Evolutionary conservation across 1,284 basidiomycete genomes (phyloP).

Genomic region (Neotropicomus parvogracilis): DNA sequence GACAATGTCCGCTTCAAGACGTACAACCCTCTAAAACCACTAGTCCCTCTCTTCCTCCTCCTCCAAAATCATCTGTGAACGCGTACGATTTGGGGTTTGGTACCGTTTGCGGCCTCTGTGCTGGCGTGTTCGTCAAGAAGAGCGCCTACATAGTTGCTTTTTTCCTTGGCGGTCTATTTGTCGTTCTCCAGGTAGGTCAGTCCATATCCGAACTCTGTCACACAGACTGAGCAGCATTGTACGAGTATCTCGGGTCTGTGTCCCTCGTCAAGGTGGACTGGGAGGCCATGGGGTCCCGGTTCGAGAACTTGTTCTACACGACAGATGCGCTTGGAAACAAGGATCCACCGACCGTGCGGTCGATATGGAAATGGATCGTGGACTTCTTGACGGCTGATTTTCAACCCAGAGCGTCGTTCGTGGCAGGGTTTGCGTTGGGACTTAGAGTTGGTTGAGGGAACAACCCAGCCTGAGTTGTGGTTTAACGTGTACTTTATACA

Average conservation of each 20-base stretch:
- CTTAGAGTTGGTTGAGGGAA: conserved; percentile 54
- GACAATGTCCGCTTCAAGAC: conserved; percentile 17
- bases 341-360: conserved; percentile 58
- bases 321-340: conserved; percentile 51
- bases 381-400: conserved; percentile 93
- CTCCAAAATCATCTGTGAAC: conserved; percentile 68
- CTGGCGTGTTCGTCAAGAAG: conserved; percentile 93
- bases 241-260: conserved; percentile 71
- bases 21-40: conserved; percentile 1
- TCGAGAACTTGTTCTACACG: conserved; percentile 72
- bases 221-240: conserved; percentile 1
- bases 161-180: conserved; percentile 80
- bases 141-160: conserved; percentile 84
- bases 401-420: conserved; percentile 76
- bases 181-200: conserved; percentile 73
- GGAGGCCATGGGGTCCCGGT: conserved; percentile 54
- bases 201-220: background rate
- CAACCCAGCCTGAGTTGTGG: background rate
- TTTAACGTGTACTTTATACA: background rate
- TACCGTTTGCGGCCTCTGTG: conserved; percentile 81
- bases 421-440: conserved; percentile 68
- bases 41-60: conserved; percentile 42
- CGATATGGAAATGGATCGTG: conserved; percentile 70
- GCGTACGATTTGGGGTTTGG: conserved; percentile 87
- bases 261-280: conserved; percentile 81